Percentiles rank a stretch among this genome's conserved stretches.
phyloP scores from a whole-genome alignment of 352 stramenopile species.

The Hyaloperonospora brassicae region DNA sequence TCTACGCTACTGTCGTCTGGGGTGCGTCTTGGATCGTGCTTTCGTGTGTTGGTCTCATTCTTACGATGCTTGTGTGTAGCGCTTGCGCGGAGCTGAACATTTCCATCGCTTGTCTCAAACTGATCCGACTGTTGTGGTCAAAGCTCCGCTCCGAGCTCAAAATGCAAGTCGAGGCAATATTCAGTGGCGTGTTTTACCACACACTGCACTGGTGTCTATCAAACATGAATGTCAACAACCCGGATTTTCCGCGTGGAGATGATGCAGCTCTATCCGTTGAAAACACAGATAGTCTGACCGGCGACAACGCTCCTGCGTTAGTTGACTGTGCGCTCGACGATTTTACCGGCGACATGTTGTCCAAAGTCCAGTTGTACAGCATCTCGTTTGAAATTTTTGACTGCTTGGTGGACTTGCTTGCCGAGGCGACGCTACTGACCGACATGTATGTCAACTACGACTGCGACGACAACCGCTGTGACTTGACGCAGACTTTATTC shows the following conservation, averaged over 20 bases:
- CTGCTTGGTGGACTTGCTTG: constrained; percentile 93
- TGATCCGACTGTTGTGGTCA: constrained; percentile 69
- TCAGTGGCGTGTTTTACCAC: constrained; percentile 63
- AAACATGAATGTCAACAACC: constrained; percentile 53
- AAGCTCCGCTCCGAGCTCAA: constrained; percentile 65
- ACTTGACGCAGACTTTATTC: constrained; percentile 89
- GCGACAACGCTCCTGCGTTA: constrained; percentile 13
- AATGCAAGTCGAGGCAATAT: constrained; percentile 72
- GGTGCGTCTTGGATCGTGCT: constrained; percentile 24
- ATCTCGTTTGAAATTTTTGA: constrained; percentile 80
- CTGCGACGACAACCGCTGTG: constrained; percentile 94
- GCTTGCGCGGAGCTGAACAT: constrained; percentile 51
- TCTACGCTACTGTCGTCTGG: constrained; percentile 61
- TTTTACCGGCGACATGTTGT: constrained; percentile 51
- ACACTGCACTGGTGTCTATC: constrained; percentile 61
- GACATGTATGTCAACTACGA: constrained; percentile 99
- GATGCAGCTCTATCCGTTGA: constrained; percentile 9
- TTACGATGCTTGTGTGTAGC: constrained; percentile 12
- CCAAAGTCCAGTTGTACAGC: constrained; percentile 43
- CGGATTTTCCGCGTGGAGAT: constrained; percentile 44
- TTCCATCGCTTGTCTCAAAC: constrained; percentile 43
- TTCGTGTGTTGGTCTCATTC: constrained; percentile 5
- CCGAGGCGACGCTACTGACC: constrained; percentile 90
- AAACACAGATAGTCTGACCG: constrained; percentile 2
- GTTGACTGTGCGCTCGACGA: constrained; percentile 54